phyloP scores from a whole-genome alignment of 306 rosid species.

The Canavalia ensiformis region DNA sequence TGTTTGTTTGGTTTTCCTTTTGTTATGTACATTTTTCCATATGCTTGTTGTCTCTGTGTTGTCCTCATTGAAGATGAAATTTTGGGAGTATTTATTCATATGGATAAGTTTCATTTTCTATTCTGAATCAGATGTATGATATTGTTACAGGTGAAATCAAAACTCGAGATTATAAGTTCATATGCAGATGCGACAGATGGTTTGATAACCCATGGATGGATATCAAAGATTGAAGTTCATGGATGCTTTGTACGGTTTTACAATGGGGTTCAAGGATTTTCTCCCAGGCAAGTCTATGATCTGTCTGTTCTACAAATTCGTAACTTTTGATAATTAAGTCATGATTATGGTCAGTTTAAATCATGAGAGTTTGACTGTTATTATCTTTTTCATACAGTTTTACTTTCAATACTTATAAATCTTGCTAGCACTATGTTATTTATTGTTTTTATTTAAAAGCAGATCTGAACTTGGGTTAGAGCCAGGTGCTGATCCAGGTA shows the following conservation, averaged over 20 bases:
- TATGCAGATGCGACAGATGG: slow-evolving; percentile 82
- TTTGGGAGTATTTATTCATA: slow-evolving; percentile 26
- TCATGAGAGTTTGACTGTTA: slow-evolving; percentile 10
- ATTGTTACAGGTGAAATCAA: slow-evolving; percentile 80
- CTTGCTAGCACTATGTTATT: slow-evolving; percentile 33
- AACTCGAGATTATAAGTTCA: slow-evolving; percentile 80
- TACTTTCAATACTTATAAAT: neutral
- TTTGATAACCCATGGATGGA: slow-evolving; percentile 95
- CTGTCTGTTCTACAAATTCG: slow-evolving; percentile 36
- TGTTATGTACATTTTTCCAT: neutral
- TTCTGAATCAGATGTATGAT: slow-evolving; percentile 47
- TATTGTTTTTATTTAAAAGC: slow-evolving; percentile 51
- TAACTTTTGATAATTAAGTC: neutral
- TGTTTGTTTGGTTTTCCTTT: neutral
- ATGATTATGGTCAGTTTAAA: neutral
- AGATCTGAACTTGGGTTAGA: slow-evolving; percentile 94
- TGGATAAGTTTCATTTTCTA: slow-evolving; percentile 11
- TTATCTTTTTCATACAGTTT: slow-evolving; percentile 10
- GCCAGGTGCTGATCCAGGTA: slow-evolving; percentile 79
- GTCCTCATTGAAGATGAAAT: neutral
- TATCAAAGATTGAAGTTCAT: slow-evolving; percentile 86
- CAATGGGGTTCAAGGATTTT: slow-evolving; percentile 95
- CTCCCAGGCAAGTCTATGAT: slow-evolving; percentile 76
- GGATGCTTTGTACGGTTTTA: slow-evolving; percentile 94
- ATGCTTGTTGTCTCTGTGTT: neutral